Conservation (phyloP, 1,139 yeast species). For the Casaregolazyma lundiana region DNA sequence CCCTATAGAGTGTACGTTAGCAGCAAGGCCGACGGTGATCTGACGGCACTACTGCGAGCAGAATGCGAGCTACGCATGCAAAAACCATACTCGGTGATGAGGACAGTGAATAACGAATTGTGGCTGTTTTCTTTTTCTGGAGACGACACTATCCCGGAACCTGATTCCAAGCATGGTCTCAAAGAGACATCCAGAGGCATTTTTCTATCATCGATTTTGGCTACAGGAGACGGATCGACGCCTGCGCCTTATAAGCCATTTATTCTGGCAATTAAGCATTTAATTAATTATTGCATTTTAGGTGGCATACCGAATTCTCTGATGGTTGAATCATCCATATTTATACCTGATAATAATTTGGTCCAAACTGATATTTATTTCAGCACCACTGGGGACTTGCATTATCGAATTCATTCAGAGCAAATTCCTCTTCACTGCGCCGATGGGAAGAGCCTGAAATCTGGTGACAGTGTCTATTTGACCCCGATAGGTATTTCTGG, state of each 20-base stretch:
- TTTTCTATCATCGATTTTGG: slow-evolving; percentile 34
- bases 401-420: slow-evolving; percentile 24
- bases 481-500: slow-evolving; percentile 77
- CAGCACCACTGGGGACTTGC: slow-evolving; percentile 36
- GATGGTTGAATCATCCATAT: not conserved
- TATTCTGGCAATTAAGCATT: slow-evolving; percentile 55
- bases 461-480: slow-evolving; percentile 51
- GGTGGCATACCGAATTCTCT: slow-evolving; percentile 35
- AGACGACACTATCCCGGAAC: slow-evolving; percentile 30
- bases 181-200: slow-evolving; percentile 35
- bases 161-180: slow-evolving; percentile 30
- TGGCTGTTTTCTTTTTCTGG: slow-evolving; percentile 51
- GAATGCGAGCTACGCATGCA: slow-evolving; percentile 53
- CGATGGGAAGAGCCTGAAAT: slow-evolving; percentile 17
- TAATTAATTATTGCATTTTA: slow-evolving; percentile 47
- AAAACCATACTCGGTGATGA: slow-evolving; percentile 49
- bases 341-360: slow-evolving; percentile 15
- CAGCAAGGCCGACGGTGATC: slow-evolving; percentile 26
- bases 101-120: slow-evolving; percentile 57
- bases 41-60: slow-evolving; percentile 48
- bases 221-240: slow-evolving; percentile 34
- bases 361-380: slow-evolving; percentile 30
- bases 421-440: slow-evolving; percentile 12
- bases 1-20: slow-evolving; percentile 35
- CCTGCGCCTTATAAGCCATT: slow-evolving; percentile 51